Evolutionary conservation across 2,329 filamentous ascomycete species (phyloP), one percentile per base, ranked within the genome.

Genomic region (Aspergillus tanneri): DNA sequence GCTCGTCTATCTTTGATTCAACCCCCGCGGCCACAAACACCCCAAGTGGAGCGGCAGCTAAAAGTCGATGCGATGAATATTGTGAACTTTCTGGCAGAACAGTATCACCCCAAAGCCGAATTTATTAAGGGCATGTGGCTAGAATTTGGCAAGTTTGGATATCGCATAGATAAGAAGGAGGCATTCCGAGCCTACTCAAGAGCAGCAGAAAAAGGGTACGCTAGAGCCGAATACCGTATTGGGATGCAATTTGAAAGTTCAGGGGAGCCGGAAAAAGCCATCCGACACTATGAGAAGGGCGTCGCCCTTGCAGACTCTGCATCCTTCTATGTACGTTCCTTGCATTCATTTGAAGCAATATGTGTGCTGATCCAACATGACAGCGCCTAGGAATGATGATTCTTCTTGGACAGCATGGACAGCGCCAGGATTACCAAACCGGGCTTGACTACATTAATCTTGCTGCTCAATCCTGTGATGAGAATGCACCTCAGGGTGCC

Each of bases 171-270:
- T 75, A 96, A 95, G 74, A 91, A 92, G 63, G 92, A 96, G 72
- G 92, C 93, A 6, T 97, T 95, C 67, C 74, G 84, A 52, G 88
- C 87, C 61, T 99, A 97, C 72, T 84, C 85, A 53, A 80, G 86
- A 61, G 88, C 93, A n/a, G 87, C 90, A 23, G 87, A 91, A 60
- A 85, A 88, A 60, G 90, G 90, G 49, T 95, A 91, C 72, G 83
- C 86, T 18, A 81, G 93, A 59, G 91, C 93, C 16, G 90, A 97
- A 69, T 99, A 99, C 70, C 84, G 93, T 38, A 95, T 99, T 73
- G 93, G 93, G 54, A 99, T 97, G 92, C 87, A 96, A 48, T 97
- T 91, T 67, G 93, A 99, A 72, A 90, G 88, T 67, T 92, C 90
- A 4, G 95, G 95, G 64, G 92, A 99, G 63, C 86, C 90, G 51